A percentile compares a stretch with the other conserved stretches of the same genome.
These are phyloP conservation scores for Boletus pseudo-olivaceus DNA, from an alignment of 768 basidiomycete species.

Conservation along the genomic window DNA sequence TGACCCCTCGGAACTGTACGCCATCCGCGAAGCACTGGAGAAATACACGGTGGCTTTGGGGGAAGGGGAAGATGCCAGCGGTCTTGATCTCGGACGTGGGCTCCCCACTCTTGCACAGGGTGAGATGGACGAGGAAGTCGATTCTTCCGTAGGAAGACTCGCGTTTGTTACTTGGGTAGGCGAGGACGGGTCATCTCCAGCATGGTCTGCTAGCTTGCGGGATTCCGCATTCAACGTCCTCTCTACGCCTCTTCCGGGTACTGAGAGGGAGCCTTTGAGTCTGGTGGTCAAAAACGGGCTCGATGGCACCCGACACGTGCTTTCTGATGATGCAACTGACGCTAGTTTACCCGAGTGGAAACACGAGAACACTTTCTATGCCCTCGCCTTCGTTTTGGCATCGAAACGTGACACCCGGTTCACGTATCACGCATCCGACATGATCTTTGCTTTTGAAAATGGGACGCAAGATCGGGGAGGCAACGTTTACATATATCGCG, in stretches of 20 bases:
- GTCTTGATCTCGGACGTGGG: conserved; percentile 60
- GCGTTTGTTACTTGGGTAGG: conserved; percentile 67
- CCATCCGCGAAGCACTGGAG: conserved; percentile 77
- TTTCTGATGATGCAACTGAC: conserved; percentile 30
- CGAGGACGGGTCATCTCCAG: conserved; percentile 44
- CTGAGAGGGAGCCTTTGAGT: conserved; percentile 28
- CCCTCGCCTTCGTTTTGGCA: conserved; percentile 89
- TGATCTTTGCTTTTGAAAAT: conserved; percentile 82
- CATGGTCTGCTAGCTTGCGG: conserved; percentile 38
- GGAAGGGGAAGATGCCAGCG: conserved; percentile 56
- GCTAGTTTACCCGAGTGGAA: conserved; percentile 48
- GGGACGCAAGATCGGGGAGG: conserved; percentile 64
- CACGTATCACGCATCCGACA: conserved; percentile 62
- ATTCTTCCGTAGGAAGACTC: conserved; percentile 64
- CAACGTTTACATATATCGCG: conserved; percentile 84
- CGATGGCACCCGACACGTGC: conserved; percentile 64
- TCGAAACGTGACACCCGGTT: conserved; percentile 90
- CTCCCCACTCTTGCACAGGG: conserved; percentile 82
- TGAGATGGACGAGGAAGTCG: conserved; percentile 90
- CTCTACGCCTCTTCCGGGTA: conserved; percentile 69
- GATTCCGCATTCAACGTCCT: conserved; percentile 49
- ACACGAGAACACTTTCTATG: conserved; percentile 82
- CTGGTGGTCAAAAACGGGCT: conserved; percentile 69
- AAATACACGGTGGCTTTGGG: conserved; percentile 74
- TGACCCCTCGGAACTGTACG: conserved; percentile 76